Evolutionary conservation across 257 asterid genomes (phyloP), one percentile per base, ranked within the genome.

Genomic region (Lycium barbarum): DNA sequence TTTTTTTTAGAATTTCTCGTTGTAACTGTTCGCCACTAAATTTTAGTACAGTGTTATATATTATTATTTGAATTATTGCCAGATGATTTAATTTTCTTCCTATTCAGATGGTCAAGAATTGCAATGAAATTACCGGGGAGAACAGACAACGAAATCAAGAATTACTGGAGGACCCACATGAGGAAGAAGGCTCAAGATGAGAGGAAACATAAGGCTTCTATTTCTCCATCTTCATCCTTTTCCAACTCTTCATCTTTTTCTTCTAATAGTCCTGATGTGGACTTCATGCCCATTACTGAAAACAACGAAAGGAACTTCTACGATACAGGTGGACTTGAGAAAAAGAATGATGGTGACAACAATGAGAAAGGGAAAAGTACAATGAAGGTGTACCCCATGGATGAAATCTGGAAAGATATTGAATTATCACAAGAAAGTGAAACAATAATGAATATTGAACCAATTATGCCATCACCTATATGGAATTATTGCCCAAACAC

Each of bases 321-420:
- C 51, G 95, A 92, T 86, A 91, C 93, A 1, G 98, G 96, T 0
- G 97, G 94, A 35, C 55, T 83, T n/a, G 87, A 47, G 66, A 86
- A 1, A 85, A 66, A 57, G 84, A 66, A 82, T 78, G 66, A 20
- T 20, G 91, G 87, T 63, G 85, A 84, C 74, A 76, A 47, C 45
- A 40, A 40, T 6, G 4, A 40, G 45, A 40, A 40, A 40, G 45
- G 45, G 45, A 40, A 0, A 40, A 40, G 45, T 40, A 40, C 45
- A 70, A 84, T 78, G 18, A 87, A 92, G 71, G 91, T 68, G 12
- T 91, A 90, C 54, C 91, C 98, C 55, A 87, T 92, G 94, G 99
- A 95, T 84, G 97, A 95, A 79, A 93, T 95, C 85, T 95, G 98
- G 98, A 93, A 92, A 81, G 97, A 93, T 84, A 91, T 94, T 26